Conservation (phyloP, 805 yeast species). For the Cyberlindnera maritima region DNA sequence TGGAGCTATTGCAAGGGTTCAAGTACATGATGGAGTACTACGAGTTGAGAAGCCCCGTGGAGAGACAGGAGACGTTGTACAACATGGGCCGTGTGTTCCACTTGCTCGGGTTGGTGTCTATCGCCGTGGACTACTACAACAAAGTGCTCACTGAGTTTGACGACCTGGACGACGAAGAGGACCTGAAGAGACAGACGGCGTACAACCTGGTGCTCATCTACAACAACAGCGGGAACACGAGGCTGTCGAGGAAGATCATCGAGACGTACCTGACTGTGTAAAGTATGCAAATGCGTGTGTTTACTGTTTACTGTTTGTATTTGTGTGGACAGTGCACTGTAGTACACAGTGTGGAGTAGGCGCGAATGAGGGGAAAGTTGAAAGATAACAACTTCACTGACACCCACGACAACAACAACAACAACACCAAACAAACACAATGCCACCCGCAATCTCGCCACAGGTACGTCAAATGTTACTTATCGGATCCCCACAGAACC, state of each 20-base stretch:
- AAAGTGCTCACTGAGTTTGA: conserved; percentile 47
- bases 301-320: no score
- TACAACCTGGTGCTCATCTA: conserved; percentile 79
- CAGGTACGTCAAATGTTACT: conserved; percentile 26
- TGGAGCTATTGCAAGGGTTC: conserved; percentile 84
- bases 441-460: no score
- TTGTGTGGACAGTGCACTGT: no score
- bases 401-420: no score
- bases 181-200: conserved; percentile 76
- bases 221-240: conserved; percentile 68
- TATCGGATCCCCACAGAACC: conserved; percentile 27
- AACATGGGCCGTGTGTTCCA: conserved; percentile 87
- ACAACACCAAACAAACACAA: no score
- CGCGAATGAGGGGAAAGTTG: no score
- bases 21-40: conserved; percentile 73
- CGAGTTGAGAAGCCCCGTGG: conserved; percentile 47
- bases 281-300: background rate
- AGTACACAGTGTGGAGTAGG: no score
- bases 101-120: conserved; percentile 67
- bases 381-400: no score
- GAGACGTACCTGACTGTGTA: conserved; percentile 53
- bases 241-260: conserved; percentile 60
- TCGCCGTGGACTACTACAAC: conserved; percentile 74
- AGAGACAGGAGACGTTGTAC: conserved; percentile 73
- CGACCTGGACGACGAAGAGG: conserved; percentile 44